These are phyloP conservation scores for Neurospora sp. DNA, from an alignment of 495 filamentous ascomycete genomes.

Conservation along the genomic window DNA sequence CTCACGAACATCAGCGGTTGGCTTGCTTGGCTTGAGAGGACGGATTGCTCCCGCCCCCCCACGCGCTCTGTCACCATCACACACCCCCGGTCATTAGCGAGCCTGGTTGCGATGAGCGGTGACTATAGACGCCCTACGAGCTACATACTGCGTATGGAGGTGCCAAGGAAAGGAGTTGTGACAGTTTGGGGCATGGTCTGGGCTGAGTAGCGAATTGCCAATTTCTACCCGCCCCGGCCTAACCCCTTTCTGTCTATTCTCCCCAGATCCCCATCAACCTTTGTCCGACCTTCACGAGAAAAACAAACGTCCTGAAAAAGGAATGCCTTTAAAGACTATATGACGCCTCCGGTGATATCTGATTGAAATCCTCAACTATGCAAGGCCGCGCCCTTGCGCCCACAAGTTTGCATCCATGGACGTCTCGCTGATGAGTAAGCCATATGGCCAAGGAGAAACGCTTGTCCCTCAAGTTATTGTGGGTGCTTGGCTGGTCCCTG, in stretches of 20 bases:
- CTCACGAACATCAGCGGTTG: too few relatives aligned
- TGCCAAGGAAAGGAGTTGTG: not conserved
- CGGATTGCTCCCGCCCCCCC: not conserved
- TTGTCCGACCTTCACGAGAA: not conserved
- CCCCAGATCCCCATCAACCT: not conserved
- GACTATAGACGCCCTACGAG: not conserved
- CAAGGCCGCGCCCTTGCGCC: not conserved
- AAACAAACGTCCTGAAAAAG: not conserved
- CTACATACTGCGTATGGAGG: not conserved
- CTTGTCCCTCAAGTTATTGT: constrained; percentile 5
- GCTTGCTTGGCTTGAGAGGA: too few relatives aligned
- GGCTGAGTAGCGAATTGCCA: not conserved
- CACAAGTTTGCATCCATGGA: not conserved
- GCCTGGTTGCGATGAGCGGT: not conserved
- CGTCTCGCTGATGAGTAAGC: not conserved
- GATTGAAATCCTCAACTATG: not conserved
- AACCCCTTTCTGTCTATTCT: not conserved
- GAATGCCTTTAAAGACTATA: not conserved
- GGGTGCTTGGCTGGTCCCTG: constrained; percentile 7
- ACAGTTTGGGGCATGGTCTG: not conserved
- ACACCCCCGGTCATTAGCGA: not conserved
- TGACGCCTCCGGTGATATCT: not conserved
- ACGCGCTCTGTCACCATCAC: not conserved
- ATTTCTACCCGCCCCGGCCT: not conserved
- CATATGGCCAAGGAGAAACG: not conserved